These are phyloP conservation scores for Silene coronaria DNA, from an alignment of 179 eudicot species.

Conservation along the genomic window DNA sequence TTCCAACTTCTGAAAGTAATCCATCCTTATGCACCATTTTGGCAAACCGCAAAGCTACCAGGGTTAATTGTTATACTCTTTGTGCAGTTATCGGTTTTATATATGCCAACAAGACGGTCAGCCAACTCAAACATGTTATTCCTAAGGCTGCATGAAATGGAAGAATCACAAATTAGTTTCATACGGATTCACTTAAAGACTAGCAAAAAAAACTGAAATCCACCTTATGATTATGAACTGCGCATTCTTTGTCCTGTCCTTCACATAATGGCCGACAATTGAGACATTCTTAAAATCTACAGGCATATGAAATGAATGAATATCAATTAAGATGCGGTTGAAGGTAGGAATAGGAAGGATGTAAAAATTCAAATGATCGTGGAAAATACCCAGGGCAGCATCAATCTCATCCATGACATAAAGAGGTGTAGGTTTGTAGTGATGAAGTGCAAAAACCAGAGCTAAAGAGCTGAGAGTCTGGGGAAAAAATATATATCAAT, in stretches of 20 bases:
- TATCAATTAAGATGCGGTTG: neutral
- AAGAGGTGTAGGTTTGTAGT: slow-evolving; percentile 94
- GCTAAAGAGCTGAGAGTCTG: slow-evolving; percentile 99
- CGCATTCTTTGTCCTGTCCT: slow-evolving; percentile 95
- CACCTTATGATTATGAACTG: slow-evolving; percentile 97
- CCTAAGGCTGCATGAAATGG: slow-evolving; percentile 66
- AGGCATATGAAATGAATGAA: neutral
- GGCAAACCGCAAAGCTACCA: slow-evolving; percentile 66
- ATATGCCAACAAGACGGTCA: slow-evolving; percentile 94
- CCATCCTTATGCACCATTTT: slow-evolving; percentile 37
- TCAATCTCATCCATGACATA: slow-evolving; percentile 99
- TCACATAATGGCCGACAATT: slow-evolving; percentile 93
- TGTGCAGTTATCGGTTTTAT: slow-evolving; percentile 95
- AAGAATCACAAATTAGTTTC: neutral
- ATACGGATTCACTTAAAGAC: neutral
- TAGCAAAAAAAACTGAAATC: neutral
- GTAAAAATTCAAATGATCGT: neutral
- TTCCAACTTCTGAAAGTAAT: slow-evolving; percentile 5
- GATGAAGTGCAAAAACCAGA: slow-evolving; percentile 94
- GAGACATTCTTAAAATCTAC: slow-evolving; percentile 97
- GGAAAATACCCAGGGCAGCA: slow-evolving; percentile 80
- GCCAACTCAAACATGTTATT: slow-evolving; percentile 99
- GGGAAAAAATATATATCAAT: neutral
- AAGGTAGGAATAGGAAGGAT: neutral
- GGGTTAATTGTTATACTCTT: slow-evolving; percentile 91